Evolutionary conservation across 2,329 filamentous ascomycete genomes (phyloP).

Genomic region (Mycosphaerella arachidis): DNA sequence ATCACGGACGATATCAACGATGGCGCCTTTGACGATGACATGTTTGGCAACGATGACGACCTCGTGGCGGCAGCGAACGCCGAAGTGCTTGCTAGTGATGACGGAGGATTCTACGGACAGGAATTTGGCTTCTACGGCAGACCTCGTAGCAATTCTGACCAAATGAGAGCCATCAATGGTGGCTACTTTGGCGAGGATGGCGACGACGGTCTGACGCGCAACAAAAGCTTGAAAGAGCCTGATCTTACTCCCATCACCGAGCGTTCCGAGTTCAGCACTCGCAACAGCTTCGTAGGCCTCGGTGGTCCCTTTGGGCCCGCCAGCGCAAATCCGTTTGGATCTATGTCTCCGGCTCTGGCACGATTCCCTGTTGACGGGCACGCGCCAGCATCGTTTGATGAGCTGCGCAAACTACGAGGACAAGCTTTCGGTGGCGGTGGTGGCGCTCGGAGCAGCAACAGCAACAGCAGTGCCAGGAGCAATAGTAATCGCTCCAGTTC

Average conservation of each 20-base stretch:
- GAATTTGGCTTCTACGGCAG: slow-evolving; percentile 93
- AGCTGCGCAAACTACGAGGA: slow-evolving; percentile 40
- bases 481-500: slow-evolving; percentile 20
- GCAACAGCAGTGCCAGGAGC: slow-evolving; percentile 9
- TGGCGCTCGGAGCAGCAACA: slow-evolving; percentile 19
- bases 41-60: slow-evolving; percentile 61
- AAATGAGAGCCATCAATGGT: slow-evolving; percentile 64
- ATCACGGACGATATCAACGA: slow-evolving; percentile 59
- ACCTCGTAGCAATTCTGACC: slow-evolving; percentile 37
- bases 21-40: slow-evolving; percentile 40
- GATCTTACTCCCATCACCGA: slow-evolving; percentile 96
- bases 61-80: slow-evolving; percentile 96
- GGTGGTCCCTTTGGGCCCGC: slow-evolving; percentile 46
- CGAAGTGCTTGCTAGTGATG: slow-evolving; percentile 84
- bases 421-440: slow-evolving; percentile 52
- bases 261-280: slow-evolving; percentile 89
- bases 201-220: slow-evolving; percentile 56
- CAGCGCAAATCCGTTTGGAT: slow-evolving; percentile 58
- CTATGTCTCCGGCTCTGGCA: slow-evolving; percentile 73
- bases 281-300: slow-evolving; percentile 71
- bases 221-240: slow-evolving; percentile 77
- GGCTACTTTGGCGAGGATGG: slow-evolving; percentile 83
- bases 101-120: slow-evolving; percentile 89
- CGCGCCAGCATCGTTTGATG: slow-evolving; percentile 26
- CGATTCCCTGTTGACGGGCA: slow-evolving; percentile 39